Percentiles rank a stretch among this genome's conserved stretches.
Evolutionary conservation across 306 rosid genomes (phyloP).

Genomic region (Corylus avellana): DNA sequence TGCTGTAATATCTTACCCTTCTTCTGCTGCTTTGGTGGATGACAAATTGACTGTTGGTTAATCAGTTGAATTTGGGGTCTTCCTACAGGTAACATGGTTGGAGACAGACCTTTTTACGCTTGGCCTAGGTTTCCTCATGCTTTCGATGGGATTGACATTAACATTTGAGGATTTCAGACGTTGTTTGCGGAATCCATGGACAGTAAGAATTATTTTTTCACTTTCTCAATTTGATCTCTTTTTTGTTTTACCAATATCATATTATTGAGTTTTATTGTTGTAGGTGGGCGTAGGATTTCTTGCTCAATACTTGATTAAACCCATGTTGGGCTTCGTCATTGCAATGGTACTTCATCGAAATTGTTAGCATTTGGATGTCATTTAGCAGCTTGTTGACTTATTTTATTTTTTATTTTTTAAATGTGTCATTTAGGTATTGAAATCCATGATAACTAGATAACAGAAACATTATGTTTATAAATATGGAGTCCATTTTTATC

Average conservation of each 20-base stretch:
- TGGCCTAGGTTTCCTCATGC: conserved; percentile 93
- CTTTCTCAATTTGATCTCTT: background rate
- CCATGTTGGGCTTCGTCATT: conserved; percentile 76
- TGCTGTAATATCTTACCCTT: conserved; percentile 53
- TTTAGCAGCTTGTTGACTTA: background rate
- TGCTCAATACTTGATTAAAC: conserved; percentile 89
- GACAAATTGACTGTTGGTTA: conserved; percentile 32
- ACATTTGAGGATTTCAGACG: conserved; percentile 90
- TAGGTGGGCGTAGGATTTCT: conserved; percentile 98
- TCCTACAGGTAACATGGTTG: conserved; percentile 87
- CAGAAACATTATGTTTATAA: background rate
- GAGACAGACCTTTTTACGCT: conserved; percentile 83
- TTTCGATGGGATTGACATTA: conserved; percentile 94
- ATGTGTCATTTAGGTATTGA: background rate
- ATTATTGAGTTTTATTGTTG: conserved; percentile 32
- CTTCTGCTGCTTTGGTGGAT: conserved; percentile 27
- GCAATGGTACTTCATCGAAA: conserved; percentile 58
- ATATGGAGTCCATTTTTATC: background rate
- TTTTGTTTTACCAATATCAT: conserved; percentile 16
- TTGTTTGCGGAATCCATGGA: conserved; percentile 91
- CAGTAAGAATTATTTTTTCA: conserved; percentile 42
- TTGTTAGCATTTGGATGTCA: background rate
- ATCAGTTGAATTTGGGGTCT: conserved; percentile 29
- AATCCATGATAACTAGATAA: background rate
- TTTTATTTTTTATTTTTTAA: background rate